Evolutionary conservation across 1,284 basidiomycete genomes (phyloP).

Genomic region (Stygiomarasmius scandens): DNA sequence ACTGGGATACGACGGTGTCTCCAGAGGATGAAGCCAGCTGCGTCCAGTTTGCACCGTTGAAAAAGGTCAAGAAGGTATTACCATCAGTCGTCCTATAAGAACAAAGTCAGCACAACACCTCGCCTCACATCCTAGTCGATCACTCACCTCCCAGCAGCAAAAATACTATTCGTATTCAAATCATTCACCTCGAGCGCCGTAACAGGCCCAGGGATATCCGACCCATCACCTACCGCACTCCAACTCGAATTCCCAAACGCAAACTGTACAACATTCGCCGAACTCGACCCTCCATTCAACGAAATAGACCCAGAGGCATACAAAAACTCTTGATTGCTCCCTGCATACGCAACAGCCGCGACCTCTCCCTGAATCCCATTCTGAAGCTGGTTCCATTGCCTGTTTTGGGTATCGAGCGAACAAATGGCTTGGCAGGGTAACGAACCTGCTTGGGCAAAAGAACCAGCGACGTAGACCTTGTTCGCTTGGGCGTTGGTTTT

Average conservation of each 20-base stretch:
- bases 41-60: slow-evolving; percentile 80
- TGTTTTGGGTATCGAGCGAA: slow-evolving; percentile 65
- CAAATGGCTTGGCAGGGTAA: slow-evolving; percentile 83
- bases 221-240: slow-evolving; percentile 68
- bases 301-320: slow-evolving; percentile 78
- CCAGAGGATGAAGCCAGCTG: slow-evolving; percentile 60
- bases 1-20: slow-evolving; percentile 74
- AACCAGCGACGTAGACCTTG: slow-evolving; percentile 82
- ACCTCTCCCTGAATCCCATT: slow-evolving; percentile 84
- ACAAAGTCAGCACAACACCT: background rate
- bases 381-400: slow-evolving; percentile 85
- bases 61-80: slow-evolving; percentile 70
- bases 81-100: slow-evolving; percentile 53
- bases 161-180: slow-evolving; percentile 81
- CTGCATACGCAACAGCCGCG: slow-evolving; percentile 77
- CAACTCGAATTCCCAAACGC: slow-evolving; percentile 73
- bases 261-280: slow-evolving; percentile 74
- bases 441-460: slow-evolving; percentile 81
- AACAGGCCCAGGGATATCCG: slow-evolving; percentile 83
- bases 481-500: slow-evolving; percentile 64
- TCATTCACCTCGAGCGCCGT: slow-evolving; percentile 88
- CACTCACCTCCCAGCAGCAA: slow-evolving; percentile 82
- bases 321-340: slow-evolving; percentile 64
- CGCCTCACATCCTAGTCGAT: no score
- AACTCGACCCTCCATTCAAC: slow-evolving; percentile 54